Percentiles rank a stretch among this genome's conserved stretches.
Conservation (phyloP, 202 grass and related monocot genomes). For the Setaria viridis region DNA sequence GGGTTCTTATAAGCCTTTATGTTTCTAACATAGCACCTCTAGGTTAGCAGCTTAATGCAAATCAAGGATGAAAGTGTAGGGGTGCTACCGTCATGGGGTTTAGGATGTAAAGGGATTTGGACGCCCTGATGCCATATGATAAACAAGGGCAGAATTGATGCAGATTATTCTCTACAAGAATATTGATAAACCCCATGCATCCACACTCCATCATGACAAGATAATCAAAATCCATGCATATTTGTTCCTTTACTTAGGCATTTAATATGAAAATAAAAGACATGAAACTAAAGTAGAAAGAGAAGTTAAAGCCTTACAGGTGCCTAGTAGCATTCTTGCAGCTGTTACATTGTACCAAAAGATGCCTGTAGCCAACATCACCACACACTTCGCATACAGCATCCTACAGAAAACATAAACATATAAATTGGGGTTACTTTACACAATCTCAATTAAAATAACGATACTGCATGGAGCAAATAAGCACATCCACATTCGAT, state of each 20-base stretch:
- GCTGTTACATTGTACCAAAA: slow-evolving; percentile 50
- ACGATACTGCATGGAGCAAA: background rate
- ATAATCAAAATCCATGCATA: slow-evolving; percentile 2
- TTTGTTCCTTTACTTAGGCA: background rate
- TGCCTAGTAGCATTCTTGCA: slow-evolving; percentile 46
- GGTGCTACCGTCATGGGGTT: background rate
- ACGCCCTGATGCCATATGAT: background rate
- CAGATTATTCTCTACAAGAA: background rate
- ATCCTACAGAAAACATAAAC: slow-evolving; percentile 42
- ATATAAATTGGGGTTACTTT: background rate
- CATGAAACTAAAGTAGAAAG: background rate
- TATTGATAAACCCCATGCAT: background rate
- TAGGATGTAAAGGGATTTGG: background rate
- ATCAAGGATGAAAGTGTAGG: background rate
- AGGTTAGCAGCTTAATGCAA: background rate
- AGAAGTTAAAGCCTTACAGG: slow-evolving; percentile 34
- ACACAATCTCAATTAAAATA: background rate
- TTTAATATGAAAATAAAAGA: background rate
- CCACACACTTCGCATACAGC: slow-evolving; percentile 65
- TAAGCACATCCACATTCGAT: background rate
- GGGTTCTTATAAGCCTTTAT: background rate
- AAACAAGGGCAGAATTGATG: background rate
- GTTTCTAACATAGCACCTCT: background rate
- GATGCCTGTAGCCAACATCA: slow-evolving; percentile 28
- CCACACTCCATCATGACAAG: background rate